Percentiles rank a stretch among this genome's conserved stretches.
Evolutionary conservation across 805 yeast genomes (phyloP).

Genomic region (Myxozyma monticola): DNA sequence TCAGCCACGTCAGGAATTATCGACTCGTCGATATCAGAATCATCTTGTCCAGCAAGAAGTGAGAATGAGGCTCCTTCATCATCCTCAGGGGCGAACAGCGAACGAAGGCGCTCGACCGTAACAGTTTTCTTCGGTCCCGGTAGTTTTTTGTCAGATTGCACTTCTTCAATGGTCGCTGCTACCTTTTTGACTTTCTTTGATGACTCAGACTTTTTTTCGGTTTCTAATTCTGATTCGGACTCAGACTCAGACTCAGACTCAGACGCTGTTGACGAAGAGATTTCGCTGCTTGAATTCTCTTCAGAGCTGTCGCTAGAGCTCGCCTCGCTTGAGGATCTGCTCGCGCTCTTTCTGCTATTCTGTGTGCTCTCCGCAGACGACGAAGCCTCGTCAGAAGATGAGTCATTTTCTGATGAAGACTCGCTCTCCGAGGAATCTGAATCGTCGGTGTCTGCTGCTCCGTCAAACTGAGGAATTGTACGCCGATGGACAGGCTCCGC

Average conservation of each 20-base stretch:
- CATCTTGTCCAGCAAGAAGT: slow-evolving; percentile 41
- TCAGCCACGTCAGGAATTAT: slow-evolving; percentile 36
- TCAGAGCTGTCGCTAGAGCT: no score
- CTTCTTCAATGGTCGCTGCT: no score
- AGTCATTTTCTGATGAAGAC: no score
- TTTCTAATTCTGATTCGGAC: not conserved
- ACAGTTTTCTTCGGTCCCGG: slow-evolving; percentile 9
- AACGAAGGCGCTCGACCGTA: slow-evolving; percentile 14
- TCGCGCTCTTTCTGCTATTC: no score
- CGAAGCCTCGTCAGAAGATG: no score
- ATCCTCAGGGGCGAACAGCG: slow-evolving; percentile 11
- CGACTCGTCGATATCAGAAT: slow-evolving; percentile 38
- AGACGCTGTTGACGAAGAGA: slow-evolving; percentile 28
- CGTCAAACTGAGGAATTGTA: not conserved
- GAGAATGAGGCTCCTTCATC: slow-evolving; percentile 40
- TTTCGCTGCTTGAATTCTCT: not conserved
- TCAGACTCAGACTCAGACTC: not conserved
- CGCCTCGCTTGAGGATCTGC: no score
- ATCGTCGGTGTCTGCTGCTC: not conserved
- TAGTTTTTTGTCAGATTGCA: no score
- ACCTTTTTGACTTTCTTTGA: not conserved
- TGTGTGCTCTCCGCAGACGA: no score
- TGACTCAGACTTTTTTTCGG: not conserved
- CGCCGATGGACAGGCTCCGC: no score
- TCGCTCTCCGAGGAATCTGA: no score